Evolutionary conservation across 768 basidiomycete genomes (phyloP).

Genomic region (Scleroderma citrinum): DNA sequence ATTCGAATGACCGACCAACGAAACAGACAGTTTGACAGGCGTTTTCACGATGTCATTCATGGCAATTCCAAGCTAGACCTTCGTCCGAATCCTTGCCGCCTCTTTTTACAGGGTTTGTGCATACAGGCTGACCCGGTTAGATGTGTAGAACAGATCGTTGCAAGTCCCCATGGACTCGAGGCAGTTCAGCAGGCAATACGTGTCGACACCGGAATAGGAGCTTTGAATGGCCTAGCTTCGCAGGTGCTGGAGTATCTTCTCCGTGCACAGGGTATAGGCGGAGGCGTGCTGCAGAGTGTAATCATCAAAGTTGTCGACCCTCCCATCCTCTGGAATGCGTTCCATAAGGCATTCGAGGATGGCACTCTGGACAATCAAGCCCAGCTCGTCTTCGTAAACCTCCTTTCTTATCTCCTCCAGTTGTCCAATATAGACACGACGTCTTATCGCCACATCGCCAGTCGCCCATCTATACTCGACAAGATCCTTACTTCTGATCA

Average conservation of each 20-base stretch:
- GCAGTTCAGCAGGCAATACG: conserved; percentile 39
- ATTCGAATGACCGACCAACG: conserved; percentile 6
- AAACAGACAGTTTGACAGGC: conserved; percentile 27
- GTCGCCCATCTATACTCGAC: conserved; percentile 25
- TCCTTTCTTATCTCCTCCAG: conserved; percentile 43
- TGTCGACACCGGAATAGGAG: conserved; percentile 30
- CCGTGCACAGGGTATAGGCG: conserved; percentile 33
- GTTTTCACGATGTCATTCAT: conserved; percentile 28
- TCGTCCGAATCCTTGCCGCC: conserved; percentile 14
- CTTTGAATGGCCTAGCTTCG: conserved; percentile 39
- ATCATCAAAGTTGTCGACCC: conserved; percentile 41
- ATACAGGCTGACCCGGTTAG: conserved; percentile 31
- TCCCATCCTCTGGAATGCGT: conserved; percentile 44
- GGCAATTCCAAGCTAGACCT: conserved; percentile 24
- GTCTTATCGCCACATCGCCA: conserved; percentile 35
- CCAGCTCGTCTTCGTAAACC: conserved; percentile 38
- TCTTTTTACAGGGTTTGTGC: conserved; percentile 45
- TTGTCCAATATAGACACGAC: conserved; percentile 31
- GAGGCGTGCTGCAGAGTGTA: conserved; percentile 35
- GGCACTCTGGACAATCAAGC: conserved; percentile 29
- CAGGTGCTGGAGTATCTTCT: conserved; percentile 36
- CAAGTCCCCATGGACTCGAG: conserved; percentile 30
- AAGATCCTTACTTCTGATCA: conserved; percentile 19
- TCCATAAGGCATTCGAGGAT: conserved; percentile 31
- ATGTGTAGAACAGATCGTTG: conserved; percentile 36